Evolutionary conservation across 2,329 filamentous ascomycete species (phyloP), one percentile per base, ranked within the genome.

Genomic region (Diaporthe citrichinensis): DNA sequence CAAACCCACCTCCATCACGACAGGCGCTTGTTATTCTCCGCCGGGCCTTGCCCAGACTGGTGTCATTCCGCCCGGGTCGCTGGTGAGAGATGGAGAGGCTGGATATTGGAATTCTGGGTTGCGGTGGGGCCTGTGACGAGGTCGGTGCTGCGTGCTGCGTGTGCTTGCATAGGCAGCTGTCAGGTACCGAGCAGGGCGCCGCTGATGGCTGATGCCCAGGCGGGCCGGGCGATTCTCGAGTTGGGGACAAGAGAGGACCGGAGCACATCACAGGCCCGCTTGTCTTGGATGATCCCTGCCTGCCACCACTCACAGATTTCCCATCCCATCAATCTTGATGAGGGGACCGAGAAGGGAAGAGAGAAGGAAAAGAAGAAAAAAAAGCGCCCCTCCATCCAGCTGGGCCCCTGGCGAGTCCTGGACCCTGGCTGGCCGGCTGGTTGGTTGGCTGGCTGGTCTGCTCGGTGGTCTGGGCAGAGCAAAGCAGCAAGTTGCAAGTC

Each of bases 191-290:
- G 46, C 58, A 46, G 34, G 65, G 65, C 49, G 65, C 31, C 31
- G 34, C 34, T 69, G 65, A 53, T 69, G 65, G 65, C 59, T 39
- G 71, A 34, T 73, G 71, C 71, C 71, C 71, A 73, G 71, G 71
- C 59, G 71, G 71, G 57, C 71, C 34, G 34, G 59, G 58, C 57
- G 46, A 31, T 65, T 41, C 57, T 53, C 25, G 41, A 61, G 23
- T 51, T 55, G 49, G 58, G 34, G 41, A 55, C 36, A 20, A 65
- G 44, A 65, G 41, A 28, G 55, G 51, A 36, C 28, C 44, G 58
- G 23, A 72, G 69, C 57, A 72, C 55, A 71, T 36, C 55, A 69
- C 53, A 59, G 69, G 69, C 69, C 28, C 55, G 55, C 69, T 53
- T 72, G 57, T 72, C 55, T 41, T 61, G 58, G 71, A 49, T 72